Conservation (phyloP, 331 rosid genomes). For the Spiraea crenata region DNA sequence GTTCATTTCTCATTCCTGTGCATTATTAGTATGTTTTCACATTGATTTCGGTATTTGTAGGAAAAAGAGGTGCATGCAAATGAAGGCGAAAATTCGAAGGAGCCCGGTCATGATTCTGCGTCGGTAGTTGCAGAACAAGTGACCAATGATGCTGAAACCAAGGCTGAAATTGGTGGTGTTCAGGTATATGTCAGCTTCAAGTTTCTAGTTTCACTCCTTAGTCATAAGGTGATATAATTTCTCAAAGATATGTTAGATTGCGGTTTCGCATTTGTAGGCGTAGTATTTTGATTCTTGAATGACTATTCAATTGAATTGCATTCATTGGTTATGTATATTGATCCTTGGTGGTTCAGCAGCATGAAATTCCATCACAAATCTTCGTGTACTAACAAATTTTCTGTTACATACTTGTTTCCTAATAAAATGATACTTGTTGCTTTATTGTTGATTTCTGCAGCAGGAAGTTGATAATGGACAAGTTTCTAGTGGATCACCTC, state of each 20-base stretch:
- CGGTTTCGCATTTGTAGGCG: background rate
- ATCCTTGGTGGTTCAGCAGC: slow-evolving; percentile 15
- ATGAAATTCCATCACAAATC: slow-evolving; percentile 10
- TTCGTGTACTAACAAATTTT: too few relatives aligned
- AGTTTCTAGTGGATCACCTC: slow-evolving; percentile 95
- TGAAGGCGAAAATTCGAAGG: slow-evolving; percentile 44
- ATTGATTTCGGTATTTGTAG: slow-evolving; percentile 24
- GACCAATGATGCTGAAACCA: slow-evolving; percentile 48
- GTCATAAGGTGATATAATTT: background rate
- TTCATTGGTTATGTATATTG: slow-evolving; percentile 8
- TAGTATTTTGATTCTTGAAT: background rate
- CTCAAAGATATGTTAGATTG: background rate
- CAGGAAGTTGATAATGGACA: slow-evolving; percentile 62
- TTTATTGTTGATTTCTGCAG: slow-evolving; percentile 37
- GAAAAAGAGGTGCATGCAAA: slow-evolving; percentile 48
- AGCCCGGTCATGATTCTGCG: slow-evolving; percentile 32
- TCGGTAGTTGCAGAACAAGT: slow-evolving; percentile 42
- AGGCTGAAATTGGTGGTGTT: slow-evolving; percentile 37
- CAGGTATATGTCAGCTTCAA: slow-evolving; percentile 42
- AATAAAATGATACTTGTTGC: slow-evolving; percentile 20
- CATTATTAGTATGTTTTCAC: background rate
- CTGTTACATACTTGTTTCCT: too few relatives aligned
- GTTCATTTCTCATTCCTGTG: background rate
- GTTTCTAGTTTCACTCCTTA: background rate
- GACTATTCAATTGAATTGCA: slow-evolving; percentile 1